Base-by-base conservation (phyloP, 768 basidiomycete species). In the Mycena haematopus region DNA sequence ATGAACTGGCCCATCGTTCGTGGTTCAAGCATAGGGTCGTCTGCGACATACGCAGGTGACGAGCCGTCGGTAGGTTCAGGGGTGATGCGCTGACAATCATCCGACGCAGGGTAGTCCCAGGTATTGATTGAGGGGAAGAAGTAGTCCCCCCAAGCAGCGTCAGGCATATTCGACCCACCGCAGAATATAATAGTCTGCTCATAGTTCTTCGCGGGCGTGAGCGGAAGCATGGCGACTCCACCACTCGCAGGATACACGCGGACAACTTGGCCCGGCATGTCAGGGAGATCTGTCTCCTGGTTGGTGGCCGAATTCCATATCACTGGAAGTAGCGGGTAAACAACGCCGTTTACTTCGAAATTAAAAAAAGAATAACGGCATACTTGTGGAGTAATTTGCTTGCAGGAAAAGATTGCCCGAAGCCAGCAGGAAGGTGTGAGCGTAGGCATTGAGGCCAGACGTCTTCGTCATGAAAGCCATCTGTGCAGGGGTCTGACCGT, bases 1-100 rank as follows among this genome's bases (percentile, higher is more conserved):
- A 96, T 88, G 72, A 96, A 94, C 71, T 94, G 92, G 13, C 94
- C 92, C 95, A 98, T 98, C 27, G 91, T 92, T n/a, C 94, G 84
- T 0, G 88, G 86, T 60, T 87, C 81, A 8, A 85, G 78, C 81
- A 95, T 85, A 59, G 86, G 75, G 65, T 96, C 94, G 61, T 94
- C 93, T 66, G 90, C 82, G 6, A 79, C 75, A 71, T 92, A 93
- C 0, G 65, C 73, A 0, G 87, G 80, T 0, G 80, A 36, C 2
- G 88, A 86, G 7, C 89, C 90, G 55, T 90, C 89, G 3, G 72
- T 73, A 49, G 92, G 93, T 72, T 96, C 94, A 0, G 96, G 95
- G 0, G 90, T 94, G 69, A 98, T 89, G 29, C 90, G 83, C 62
- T 92, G 91, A 72, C 91, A 93, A 70, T 91, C 90, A 15, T 74